These are phyloP conservation scores for Fusarium begoniae DNA, from an alignment of 2,329 filamentous ascomycete genomes.

Conservation along the genomic window DNA sequence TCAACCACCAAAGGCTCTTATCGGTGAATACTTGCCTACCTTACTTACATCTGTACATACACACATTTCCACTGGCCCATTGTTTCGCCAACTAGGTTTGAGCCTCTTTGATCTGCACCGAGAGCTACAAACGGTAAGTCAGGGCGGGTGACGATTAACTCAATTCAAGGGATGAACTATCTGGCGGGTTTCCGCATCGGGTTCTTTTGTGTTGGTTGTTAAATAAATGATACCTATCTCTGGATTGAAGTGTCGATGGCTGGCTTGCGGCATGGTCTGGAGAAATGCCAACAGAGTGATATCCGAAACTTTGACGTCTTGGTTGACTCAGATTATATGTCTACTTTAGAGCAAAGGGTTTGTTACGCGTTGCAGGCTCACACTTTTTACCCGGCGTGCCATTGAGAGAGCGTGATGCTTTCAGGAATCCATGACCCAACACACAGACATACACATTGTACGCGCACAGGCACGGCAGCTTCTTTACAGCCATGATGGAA, in stretches of 20 bases:
- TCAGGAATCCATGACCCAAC: background rate
- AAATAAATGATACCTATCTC: background rate
- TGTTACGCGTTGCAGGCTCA: background rate
- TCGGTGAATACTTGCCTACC: background rate
- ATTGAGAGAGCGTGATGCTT: background rate
- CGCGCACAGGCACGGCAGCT: slow-evolving; percentile 7
- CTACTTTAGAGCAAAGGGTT: background rate
- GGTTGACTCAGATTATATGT: slow-evolving; percentile 7
- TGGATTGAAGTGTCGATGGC: background rate
- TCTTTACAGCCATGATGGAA: background rate
- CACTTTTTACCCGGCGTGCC: background rate
- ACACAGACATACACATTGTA: slow-evolving; percentile 10
- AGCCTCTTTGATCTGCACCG: slow-evolving; percentile 12
- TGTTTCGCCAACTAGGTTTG: slow-evolving; percentile 8
- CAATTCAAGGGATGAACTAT: slow-evolving; percentile 20
- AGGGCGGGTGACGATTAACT: background rate
- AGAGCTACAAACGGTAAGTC: slow-evolving; percentile 15
- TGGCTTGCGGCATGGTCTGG: slow-evolving; percentile 8
- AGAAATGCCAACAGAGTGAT: slow-evolving; percentile 27
- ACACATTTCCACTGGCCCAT: background rate
- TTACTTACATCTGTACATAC: background rate
- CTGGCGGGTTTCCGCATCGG: slow-evolving; percentile 5
- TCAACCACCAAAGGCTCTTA: slow-evolving; percentile 11
- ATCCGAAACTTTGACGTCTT: background rate
- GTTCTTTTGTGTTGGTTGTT: background rate